Base-by-base conservation (phyloP, 1,139 yeast genomes). In the Candida frijolesensis region DNA sequence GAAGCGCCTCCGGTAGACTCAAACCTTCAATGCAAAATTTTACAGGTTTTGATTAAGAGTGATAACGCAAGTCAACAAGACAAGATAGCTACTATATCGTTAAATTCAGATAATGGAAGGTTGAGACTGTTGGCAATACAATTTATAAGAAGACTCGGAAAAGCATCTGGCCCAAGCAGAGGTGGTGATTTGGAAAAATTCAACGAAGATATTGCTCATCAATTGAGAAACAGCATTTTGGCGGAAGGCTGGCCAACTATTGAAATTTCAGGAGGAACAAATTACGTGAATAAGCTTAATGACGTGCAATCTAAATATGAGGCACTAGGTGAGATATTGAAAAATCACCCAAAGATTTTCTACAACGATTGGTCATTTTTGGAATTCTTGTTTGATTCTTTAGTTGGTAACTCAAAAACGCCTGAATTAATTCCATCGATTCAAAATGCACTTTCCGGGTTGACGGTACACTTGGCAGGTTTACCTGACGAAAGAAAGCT, bases 371-470 rank as follows among this genome's bases (percentile, higher is more conserved):
- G 84, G 43, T 65, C 78, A 0, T 81, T 80, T 55, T 65, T 90
- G 47, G 81, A 80, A 45, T 90, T 90, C 60, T 67, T 94, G 30
- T 83, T 92, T 57, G 83, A 84, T 42, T 84, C 95, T n/a, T 67
- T 92, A 40, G 80, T 78, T 50, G 81, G 81, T 0, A 97, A 91
- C 55, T 15, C 39, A 1, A 42, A 44, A 35, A 60, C 76, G 7
- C 61, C 80, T 0, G 92, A 87, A 27, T 70, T 87, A 51, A 76
- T 87, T 51, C 70, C 88, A 0, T 80, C 90, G 0, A 79, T 92
- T 42, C 96, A 87, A 63, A 91, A 86, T 47, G 84, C 89, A 0
- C 71, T 92, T 14, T 79, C 91, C 0, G 77, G 84, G 1, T 66
- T 89, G 46, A 72, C 86, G 0, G 72, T 76, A 1, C 81, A 76